Conservation (phyloP, 768 basidiomycete genomes). For the Lactifluus pinguis region DNA sequence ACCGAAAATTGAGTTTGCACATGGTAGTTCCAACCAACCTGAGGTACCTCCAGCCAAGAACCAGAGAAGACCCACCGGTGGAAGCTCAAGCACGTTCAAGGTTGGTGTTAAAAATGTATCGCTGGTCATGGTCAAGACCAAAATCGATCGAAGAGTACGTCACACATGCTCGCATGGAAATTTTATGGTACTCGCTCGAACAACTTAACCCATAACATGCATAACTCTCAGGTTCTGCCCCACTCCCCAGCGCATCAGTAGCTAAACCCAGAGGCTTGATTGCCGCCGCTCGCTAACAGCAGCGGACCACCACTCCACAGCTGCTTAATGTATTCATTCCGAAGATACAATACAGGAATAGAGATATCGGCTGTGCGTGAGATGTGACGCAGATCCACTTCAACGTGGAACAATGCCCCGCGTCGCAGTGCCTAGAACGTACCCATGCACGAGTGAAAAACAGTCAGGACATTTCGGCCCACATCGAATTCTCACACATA, state of each 20-base stretch:
- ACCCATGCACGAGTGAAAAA: too few species aligned
- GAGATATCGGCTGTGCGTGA: not conserved
- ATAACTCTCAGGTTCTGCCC: not conserved
- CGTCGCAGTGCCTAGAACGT: not conserved
- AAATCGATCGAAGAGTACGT: not conserved
- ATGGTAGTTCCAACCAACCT: not conserved
- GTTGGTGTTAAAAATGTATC: not conserved
- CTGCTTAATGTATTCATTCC: not conserved
- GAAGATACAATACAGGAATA: not conserved
- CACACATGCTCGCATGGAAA: not conserved
- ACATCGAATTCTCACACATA: conserved; percentile 1
- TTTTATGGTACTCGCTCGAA: not conserved
- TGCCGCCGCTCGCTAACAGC: not conserved
- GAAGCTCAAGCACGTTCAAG: not conserved
- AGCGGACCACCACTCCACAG: not conserved
- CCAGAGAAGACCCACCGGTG: not conserved
- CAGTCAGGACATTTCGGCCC: not conserved
- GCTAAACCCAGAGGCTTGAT: not conserved
- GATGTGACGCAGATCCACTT: not conserved
- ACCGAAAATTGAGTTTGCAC: not conserved
- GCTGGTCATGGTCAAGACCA: not conserved
- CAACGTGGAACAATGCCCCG: not conserved
- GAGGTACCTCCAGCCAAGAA: conserved; percentile 4
- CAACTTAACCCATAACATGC: not conserved
- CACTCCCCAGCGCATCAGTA: not conserved